phyloP scores from a whole-genome alignment of 768 basidiomycete species.

The Suillus subalutaceus region DNA sequence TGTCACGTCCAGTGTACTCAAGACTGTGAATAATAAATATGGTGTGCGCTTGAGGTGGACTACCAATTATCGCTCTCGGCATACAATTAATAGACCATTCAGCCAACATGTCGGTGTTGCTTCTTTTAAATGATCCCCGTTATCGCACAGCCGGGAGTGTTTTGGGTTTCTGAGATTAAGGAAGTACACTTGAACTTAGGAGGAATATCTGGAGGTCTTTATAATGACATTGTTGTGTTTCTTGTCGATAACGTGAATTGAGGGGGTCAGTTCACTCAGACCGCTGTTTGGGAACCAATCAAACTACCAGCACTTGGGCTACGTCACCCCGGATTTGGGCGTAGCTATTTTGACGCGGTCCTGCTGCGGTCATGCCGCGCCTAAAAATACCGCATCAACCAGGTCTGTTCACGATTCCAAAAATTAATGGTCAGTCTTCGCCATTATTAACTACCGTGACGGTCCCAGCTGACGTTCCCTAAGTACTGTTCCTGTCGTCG shows the following conservation, averaged over 20 bases:
- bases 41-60: background rate
- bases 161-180: background rate
- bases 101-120: background rate
- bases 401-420: no score
- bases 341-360: background rate
- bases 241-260: background rate
- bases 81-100: background rate
- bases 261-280: background rate
- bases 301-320: background rate
- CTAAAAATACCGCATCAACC: background rate
- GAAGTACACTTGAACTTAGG: background rate
- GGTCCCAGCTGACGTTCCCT: no score
- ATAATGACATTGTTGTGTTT: background rate
- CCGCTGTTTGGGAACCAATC: background rate
- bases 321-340: background rate
- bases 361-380: background rate
- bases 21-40: background rate
- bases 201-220: background rate
- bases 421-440: no score
- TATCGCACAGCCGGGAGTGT: background rate
- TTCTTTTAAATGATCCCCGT: background rate
- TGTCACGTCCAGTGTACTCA: background rate
- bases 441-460: no score
- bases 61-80: background rate
- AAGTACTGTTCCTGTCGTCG: no score